Evolutionary conservation across 2,329 filamentous ascomycete genomes (phyloP), one percentile per base, ranked within the genome.

Genomic region (Curvularia sp.): DNA sequence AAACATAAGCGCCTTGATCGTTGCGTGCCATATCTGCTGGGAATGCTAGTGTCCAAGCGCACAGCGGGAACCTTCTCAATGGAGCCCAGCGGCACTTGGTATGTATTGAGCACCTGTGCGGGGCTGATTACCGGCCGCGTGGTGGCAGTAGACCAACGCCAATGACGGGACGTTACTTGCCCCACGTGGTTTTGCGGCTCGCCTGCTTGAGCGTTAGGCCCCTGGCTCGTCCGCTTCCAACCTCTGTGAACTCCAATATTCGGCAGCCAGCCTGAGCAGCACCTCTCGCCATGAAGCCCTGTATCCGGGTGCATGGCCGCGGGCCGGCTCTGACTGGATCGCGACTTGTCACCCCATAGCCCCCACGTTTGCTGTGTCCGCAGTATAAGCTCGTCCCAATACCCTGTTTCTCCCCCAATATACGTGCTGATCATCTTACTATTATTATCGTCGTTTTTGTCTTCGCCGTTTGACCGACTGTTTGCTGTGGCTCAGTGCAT

Each of bases 171-270:
- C 61, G 60, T 59, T 64, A 57, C 49, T 21, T 45, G 53, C 58
- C 60, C 67, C 68, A 71, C 69, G 67, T 72, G 68, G 30, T 38
- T 54, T 64, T 50, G 54, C 41, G 55, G 59, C 57, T 63, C 61
- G 54, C 53, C 50, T 48, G 43, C 49, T 60, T 52, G 46, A 66
- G 49, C 52, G 43, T 55, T 49, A n/a, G 25, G 38, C 38, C 53
- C 55, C 55, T 50, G 53, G 30, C 34, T 56, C 55, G 34, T 59
- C 53, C 23, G 38, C 55, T 43, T 32, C 57, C 61, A 63, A 47
- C 59, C 60, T 64, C 49, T 59, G 52, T 55, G 19, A 57, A 57
- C 43, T 62, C 53, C 57, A 60, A 43, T 53, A 61, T 58, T 52
- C 55, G 51, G 56, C 63, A 65, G 59, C 51, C 10, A 46, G 28